Percentiles rank a stretch among this genome's conserved stretches.
Evolutionary conservation across 495 filamentous ascomycete species (phyloP).

Genomic region (Astrothelium macrocarpum): DNA sequence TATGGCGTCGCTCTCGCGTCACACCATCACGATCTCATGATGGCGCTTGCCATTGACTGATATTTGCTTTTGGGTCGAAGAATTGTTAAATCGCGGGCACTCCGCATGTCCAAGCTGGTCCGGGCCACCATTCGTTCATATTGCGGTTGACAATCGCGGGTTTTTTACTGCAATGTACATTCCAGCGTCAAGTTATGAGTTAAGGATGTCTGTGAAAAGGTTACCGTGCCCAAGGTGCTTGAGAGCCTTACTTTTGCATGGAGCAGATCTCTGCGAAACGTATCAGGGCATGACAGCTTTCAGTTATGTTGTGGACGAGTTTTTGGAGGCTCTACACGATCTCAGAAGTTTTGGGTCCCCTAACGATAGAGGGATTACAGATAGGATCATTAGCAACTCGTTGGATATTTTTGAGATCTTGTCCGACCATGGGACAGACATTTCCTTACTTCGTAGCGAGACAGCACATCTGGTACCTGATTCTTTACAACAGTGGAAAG

Average conservation of each 20-base stretch:
- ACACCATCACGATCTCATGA: background rate
- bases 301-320: background rate
- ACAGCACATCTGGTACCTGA: background rate
- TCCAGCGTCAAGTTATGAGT: background rate
- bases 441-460: background rate
- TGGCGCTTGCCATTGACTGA: background rate
- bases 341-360: background rate
- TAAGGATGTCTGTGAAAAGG: background rate
- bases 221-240: background rate
- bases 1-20: background rate
- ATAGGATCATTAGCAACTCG: background rate
- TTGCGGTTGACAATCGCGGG: background rate
- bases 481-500: background rate
- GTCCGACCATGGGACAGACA: background rate
- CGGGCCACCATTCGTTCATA: background rate
- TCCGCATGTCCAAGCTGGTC: background rate
- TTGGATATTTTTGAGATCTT: background rate
- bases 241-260: background rate
- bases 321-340: no score
- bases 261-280: background rate
- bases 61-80: conserved; percentile 1
- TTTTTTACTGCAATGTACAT: background rate
- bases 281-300: background rate
- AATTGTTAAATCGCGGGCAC: background rate
- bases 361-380: background rate